Evolutionary conservation across 441 rosid species (phyloP), one percentile per base, ranked within the genome.

Genomic region (Erodium texanum): DNA sequence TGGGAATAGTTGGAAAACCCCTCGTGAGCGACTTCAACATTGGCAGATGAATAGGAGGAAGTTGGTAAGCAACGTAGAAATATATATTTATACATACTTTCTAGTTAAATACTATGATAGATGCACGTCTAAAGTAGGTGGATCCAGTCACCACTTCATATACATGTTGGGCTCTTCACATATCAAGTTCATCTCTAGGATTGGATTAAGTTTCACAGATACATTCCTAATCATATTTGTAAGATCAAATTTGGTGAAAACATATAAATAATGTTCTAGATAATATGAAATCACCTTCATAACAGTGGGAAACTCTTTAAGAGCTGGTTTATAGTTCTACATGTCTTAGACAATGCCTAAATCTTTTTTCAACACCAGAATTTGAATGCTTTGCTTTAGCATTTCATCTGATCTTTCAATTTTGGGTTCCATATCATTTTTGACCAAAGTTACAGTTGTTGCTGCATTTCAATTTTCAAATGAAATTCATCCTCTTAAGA

Each of bases 31-130:
- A 82, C 92, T 90, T 83, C 96, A 90, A 80, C 98, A 93, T 70
- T 93, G 98, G 98, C 97, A 93, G 83, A 89, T 93, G 87, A 93
- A 93, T 81, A 84, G 98, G 77, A 87, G 98, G 78, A 93, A 85
- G 75, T 79, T 93, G 85, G 98, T 93, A 83, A 11, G 64, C 64
- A 22, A 59, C 32, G 3, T 59, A 59, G 29, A 50, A 50, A 50
- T 16, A 59, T 23, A 59, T 59, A 20, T 59, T 59, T 22, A 45
- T n/a, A 45, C 52, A 45, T 10, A 34, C 8, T 34, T 45, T 45
- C 52, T 12, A 45, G 52, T 45, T 45, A 45, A 45, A 45, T 45
- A 11, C 3, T 45, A 16, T 45, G 12, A 45, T 11, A n/a, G 16
- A 12, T 45, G 16, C 52, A 45, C 52, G 14, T 45, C 52, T 45